These are phyloP conservation scores for Panellus pusillus DNA, from an alignment of 768 basidiomycete genomes.

Conservation along the genomic window DNA sequence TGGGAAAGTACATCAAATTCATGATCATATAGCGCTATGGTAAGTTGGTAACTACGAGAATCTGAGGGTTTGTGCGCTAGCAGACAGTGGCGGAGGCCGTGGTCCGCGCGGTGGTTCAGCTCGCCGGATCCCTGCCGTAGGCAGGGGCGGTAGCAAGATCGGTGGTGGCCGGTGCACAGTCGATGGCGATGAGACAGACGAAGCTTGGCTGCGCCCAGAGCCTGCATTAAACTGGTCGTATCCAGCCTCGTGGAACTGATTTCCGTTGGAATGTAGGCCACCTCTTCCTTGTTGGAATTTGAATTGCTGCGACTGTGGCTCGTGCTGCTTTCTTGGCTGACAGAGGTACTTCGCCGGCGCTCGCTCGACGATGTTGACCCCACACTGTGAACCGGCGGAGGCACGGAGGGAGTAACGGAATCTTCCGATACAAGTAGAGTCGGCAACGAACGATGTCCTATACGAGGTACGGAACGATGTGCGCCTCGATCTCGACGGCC, in stretches of 20 bases:
- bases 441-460: constrained; percentile 13
- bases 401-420: neutral
- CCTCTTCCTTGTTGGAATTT: constrained; percentile 4
- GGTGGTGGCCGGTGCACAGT: constrained; percentile 15
- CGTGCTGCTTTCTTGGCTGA: constrained; percentile 11
- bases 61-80: constrained; percentile 4
- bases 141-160: neutral
- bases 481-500: constrained; percentile 11
- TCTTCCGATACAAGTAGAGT: constrained; percentile 13
- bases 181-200: constrained; percentile 1
- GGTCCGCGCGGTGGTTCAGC: constrained; percentile 12
- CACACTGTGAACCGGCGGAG: constrained; percentile 8
- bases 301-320: constrained; percentile 15
- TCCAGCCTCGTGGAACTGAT: constrained; percentile 17
- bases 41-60: constrained; percentile 1
- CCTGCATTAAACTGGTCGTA: neutral
- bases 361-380: constrained; percentile 14
- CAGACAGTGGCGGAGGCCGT: constrained; percentile 16
- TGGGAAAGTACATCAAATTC: neutral
- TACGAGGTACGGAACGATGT: constrained; percentile 14
- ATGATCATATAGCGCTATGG: neutral
- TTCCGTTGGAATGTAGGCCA: constrained; percentile 22
- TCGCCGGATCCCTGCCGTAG: constrained; percentile 11
- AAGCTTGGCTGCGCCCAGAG: constrained; percentile 2
- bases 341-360: constrained; percentile 15